Base-by-base conservation (phyloP, 225 moss, liverwort and hornwort species). In the Pseudoscleropodium purum region DNA sequence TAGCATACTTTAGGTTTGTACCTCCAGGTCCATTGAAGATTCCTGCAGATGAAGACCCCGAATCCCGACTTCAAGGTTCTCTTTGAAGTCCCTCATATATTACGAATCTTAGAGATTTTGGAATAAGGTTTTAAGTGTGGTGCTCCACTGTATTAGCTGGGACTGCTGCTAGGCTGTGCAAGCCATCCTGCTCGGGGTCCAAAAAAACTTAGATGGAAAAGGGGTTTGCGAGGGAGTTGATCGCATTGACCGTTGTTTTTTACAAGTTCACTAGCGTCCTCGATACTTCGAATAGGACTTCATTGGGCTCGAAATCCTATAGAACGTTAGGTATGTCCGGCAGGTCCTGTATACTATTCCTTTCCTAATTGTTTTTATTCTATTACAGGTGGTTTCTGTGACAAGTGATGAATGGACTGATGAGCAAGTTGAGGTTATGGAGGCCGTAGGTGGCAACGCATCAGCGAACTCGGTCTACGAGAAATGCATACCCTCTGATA, bases 391-490 rank as follows among this genome's bases (percentile, higher is more conserved):
- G 62, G 81, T 99, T 87, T 96, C 96, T 34, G 94, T 99, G 78
- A 95, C 95, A 41, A 92, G 91, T 92, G 98, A 96, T 92, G 96
- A 93, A 26, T 99, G 98, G 97, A 92, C 96, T 81, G 96, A 96
- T 70, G 96, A 95, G 61, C 96, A 97, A 93, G 92, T 99, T 85
- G 96, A 93, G 86, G 89, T 99, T 37, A 96, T 99, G 97, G 94
- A 95, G 77, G 96, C 92, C 26, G 87, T 97, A 75, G 97, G 96
- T 75, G 97, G 98, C 88, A 97, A 99, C 81, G 82, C 95, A 86
- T 93, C 91, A 86, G 98, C 97, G 83, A 97, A 99, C 94, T 91
- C 95, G 31, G 97, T 95, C 60, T 99, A 95, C 43, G 97, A 99
- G 94, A 95, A 96, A 79, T 96, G 88, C 86, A 88, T 96, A 86